Evolutionary conservation across 1,284 basidiomycete genomes (phyloP), one percentile per base, ranked within the genome.

Genomic region (Pascua guehoae): DNA sequence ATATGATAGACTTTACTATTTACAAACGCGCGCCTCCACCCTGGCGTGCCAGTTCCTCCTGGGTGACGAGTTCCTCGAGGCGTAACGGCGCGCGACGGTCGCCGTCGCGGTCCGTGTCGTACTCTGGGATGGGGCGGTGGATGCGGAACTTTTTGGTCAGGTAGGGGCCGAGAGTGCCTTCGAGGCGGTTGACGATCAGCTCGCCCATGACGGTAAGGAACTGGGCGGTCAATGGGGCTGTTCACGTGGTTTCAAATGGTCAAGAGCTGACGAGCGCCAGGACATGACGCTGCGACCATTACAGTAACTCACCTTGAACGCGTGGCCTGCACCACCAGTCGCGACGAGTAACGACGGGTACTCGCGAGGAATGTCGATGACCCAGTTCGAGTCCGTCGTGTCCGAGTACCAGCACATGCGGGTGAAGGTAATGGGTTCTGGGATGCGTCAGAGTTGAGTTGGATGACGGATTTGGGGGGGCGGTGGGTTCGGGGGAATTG

Each of bases 241-340:
- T 32, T 3, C 24, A 32, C 24, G 24, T 32, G 24, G 7, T 32
- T 32, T 32, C 24, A 32, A 7, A 32, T 32, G 24, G 24, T 32
- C 7, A 7, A 32, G 4, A 32, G 24, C 7, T 7, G 7, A 32
- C 24, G 24, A 32, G n/a, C n/a, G n/a, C n/a, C n/a, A n/a, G n/a
- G n/a, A n/a, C n/a, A n/a, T n/a, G n/a, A n/a, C n/a, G n/a, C 24
- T 7, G 24, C 24, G 24, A 7, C 24, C 24, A 32, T 32, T 7
- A 7, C 24, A 32, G 3, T 7, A 7, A 32, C 24, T 32, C 24
- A 32, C 24, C 24, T 64, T 92, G 80, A 85, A 91, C 0, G 84
- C 88, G 74, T 92, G 89, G 0, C 89, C 89, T 64, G 85, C 88
- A 7, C 86, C 89, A 14, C 82, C 86, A 0, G 88, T 90, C 5